Evolutionary conservation across 1,284 basidiomycete species (phyloP).

Genomic region (Pulchroboletus neoregius): DNA sequence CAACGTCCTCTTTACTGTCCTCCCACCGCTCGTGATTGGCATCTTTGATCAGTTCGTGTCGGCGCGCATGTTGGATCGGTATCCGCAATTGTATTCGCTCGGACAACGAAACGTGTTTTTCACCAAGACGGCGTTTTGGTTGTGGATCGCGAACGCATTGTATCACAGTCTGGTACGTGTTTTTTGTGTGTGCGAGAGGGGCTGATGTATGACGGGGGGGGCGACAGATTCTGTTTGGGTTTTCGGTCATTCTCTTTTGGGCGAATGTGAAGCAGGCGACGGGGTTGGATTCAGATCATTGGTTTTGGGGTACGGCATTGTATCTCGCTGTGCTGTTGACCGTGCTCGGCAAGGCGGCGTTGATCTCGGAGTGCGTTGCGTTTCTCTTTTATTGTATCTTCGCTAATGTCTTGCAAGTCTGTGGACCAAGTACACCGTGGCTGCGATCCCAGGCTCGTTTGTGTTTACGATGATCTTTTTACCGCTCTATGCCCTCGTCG

Average conservation of each 20-base stretch:
- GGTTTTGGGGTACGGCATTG: conserved; percentile 97
- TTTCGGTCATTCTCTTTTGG: conserved; percentile 90
- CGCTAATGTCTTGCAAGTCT: no score
- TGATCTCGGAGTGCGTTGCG: conserved; percentile 88
- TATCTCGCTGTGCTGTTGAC: conserved; percentile 93
- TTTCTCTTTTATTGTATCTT: no score
- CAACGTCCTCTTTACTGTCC: conserved; percentile 90
- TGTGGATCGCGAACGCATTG: conserved; percentile 93
- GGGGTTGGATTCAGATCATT: conserved; percentile 87
- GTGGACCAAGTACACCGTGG: conserved; percentile 99
- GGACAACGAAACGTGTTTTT: conserved; percentile 94
- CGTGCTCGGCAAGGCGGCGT: conserved; percentile 94
- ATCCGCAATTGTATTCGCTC: conserved; percentile 93
- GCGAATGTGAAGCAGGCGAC: conserved; percentile 78
- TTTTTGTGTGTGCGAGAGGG: no score
- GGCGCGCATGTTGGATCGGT: conserved; percentile 93
- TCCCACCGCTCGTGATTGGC: conserved; percentile 96
- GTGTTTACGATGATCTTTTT: conserved; percentile 92
- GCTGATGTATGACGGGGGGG: conserved; percentile 4
- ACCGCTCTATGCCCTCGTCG: conserved; percentile 85
- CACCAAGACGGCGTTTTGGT: conserved; percentile 88
- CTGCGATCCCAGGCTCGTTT: conserved; percentile 95
- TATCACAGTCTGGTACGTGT: conserved; percentile 83
- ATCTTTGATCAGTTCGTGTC: conserved; percentile 98
- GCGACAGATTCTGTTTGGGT: conserved; percentile 75